phyloP scores from a whole-genome alignment of 2,329 filamentous ascomycete genomes.

The Lasiodiplodia theobromae region DNA sequence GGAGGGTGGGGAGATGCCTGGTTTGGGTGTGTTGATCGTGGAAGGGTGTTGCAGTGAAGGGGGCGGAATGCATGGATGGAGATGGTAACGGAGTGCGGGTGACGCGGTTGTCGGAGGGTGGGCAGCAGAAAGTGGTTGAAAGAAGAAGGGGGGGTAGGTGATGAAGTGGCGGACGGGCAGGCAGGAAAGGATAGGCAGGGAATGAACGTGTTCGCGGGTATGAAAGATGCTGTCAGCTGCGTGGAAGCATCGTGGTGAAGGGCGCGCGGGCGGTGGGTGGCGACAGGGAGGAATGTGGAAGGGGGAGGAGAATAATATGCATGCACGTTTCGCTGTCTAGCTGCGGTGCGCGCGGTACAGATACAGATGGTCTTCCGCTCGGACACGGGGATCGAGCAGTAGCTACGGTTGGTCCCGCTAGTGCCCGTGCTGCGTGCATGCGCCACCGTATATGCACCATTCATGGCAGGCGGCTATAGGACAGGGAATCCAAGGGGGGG shows the following conservation, averaged over 20 bases:
- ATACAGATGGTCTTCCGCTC: background rate
- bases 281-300: background rate
- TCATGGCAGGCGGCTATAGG: background rate
- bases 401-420: constrained; percentile 2
- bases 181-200: background rate
- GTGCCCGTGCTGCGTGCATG: background rate
- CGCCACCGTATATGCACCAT: background rate
- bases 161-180: background rate
- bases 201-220: background rate
- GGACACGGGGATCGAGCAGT: background rate
- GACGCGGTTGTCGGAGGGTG: too few relatives aligned
- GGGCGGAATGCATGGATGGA: too few relatives aligned
- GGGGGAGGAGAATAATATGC: background rate
- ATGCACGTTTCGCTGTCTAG: background rate
- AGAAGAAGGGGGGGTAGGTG: background rate
- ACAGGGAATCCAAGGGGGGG: background rate
- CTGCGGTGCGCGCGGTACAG: background rate
- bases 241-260: background rate
- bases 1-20: too few relatives aligned
- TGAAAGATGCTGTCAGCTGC: background rate
- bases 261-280: background rate
- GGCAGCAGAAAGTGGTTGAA: too few relatives aligned
- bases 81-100: too few relatives aligned
- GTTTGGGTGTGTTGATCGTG: too few relatives aligned
- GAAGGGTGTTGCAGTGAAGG: too few relatives aligned